Conservation (phyloP, 306 rosid species). For the Citrullus amarus region DNA sequence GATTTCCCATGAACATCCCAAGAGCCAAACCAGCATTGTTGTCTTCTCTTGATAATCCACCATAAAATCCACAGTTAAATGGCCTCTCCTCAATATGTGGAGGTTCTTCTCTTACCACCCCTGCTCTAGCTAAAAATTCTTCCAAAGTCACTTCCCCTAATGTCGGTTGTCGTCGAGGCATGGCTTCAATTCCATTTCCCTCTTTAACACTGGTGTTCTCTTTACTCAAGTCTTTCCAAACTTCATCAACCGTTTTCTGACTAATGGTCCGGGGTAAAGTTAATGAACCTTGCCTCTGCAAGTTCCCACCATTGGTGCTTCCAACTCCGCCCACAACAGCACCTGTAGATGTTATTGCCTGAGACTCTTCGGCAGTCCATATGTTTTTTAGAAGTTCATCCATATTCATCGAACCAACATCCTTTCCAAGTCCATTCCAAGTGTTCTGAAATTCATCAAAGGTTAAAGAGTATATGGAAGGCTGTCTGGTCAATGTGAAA, state of each 20-base stretch:
- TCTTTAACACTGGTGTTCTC: constrained; percentile 27
- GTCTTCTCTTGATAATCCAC: constrained; percentile 37
- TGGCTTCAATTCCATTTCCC: constrained; percentile 10
- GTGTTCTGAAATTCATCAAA: constrained; percentile 87
- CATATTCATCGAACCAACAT: constrained; percentile 97
- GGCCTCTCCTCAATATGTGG: constrained; percentile 37
- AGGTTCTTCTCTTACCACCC: constrained; percentile 78
- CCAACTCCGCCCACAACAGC: constrained; percentile 21
- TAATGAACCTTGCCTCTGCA: constrained; percentile 90
- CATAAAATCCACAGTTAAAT: constrained; percentile 31
- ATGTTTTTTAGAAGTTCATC: constrained; percentile 86
- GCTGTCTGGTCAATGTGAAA: constrained; percentile 38
- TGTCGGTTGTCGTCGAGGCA: constrained; percentile 69
- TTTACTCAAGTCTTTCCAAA: constrained; percentile 66
- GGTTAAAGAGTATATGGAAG: constrained; percentile 72
- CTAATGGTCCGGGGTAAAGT: constrained; percentile 83
- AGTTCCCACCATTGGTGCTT: constrained; percentile 21
- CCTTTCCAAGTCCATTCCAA: constrained; percentile 66
- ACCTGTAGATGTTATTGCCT: constrained; percentile 26
- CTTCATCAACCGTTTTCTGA: constrained; percentile 91
- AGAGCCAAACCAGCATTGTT: constrained; percentile 23
- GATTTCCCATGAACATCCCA: constrained; percentile 35
- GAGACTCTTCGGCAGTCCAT: constrained; percentile 87
- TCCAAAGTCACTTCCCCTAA: constrained; percentile 89
- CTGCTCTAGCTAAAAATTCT: constrained; percentile 79